Evolutionary conservation across 805 yeast species (phyloP).

Genomic region (Monosporozyma servazzii): DNA sequence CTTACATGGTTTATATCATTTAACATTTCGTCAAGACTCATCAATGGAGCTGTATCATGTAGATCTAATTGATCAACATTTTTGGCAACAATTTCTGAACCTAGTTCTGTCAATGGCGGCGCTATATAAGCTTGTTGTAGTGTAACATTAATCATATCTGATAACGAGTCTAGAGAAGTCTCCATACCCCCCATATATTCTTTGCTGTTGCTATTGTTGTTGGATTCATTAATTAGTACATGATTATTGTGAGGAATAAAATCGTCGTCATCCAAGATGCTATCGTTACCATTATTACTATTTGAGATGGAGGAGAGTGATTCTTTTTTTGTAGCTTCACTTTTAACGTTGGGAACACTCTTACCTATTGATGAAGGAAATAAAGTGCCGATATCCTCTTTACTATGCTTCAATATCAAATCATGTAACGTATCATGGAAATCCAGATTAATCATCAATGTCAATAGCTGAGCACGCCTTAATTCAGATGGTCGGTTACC

Average conservation of each 20-base stretch:
- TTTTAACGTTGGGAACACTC: background rate
- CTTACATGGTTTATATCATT: conserved; percentile 27
- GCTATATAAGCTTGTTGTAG: conserved; percentile 14
- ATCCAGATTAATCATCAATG: conserved; percentile 55
- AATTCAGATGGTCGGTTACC: conserved; percentile 78
- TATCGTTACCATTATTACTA: background rate
- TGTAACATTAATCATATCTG: conserved; percentile 17
- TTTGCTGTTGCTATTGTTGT: background rate
- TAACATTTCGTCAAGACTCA: conserved; percentile 29
- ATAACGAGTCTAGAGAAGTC: conserved; percentile 3
- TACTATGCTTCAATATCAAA: conserved; percentile 50
- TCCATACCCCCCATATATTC: background rate
- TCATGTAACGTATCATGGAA: conserved; percentile 56
- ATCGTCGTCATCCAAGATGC: background rate
- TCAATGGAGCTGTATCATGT: conserved; percentile 20
- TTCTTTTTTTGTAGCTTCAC: background rate
- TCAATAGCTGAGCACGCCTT: conserved; percentile 61
- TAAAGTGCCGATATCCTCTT: conserved; percentile 13
- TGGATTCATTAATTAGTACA: background rate
- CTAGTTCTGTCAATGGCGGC: conserved; percentile 11
- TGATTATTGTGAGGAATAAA: background rate
- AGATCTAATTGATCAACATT: conserved; percentile 27
- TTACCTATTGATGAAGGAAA: background rate
- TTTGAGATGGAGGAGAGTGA: background rate
- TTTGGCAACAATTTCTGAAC: conserved; percentile 18